Percentiles rank a stretch among this genome's conserved stretches.
phyloP scores from a whole-genome alignment of 2,329 filamentous ascomycete genomes.

The Pseudonectria buxi region DNA sequence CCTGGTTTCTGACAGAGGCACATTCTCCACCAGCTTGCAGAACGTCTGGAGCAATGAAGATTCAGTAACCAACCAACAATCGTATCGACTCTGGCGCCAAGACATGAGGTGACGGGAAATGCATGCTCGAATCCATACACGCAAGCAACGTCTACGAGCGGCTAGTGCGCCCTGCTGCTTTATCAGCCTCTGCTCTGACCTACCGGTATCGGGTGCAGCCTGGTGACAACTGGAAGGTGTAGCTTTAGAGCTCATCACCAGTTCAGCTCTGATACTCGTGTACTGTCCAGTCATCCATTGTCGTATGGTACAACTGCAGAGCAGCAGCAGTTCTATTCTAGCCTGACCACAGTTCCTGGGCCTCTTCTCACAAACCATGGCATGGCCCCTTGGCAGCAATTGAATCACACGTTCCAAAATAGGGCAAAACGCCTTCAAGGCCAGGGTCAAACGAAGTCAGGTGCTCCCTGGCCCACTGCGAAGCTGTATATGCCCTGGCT shows the following conservation, averaged over 20 bases:
- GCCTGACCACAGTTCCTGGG: too few species aligned
- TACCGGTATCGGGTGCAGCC: neutral
- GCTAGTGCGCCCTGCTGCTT: neutral
- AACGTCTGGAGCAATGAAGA: constrained; percentile 12
- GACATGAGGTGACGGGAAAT: too few species aligned
- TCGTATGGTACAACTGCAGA: too few species aligned
- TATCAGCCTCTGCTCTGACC: neutral
- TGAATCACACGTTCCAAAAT: constrained; percentile 13
- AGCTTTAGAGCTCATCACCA: too few species aligned
- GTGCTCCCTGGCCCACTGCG: constrained; percentile 20
- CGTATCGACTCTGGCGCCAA: too few species aligned
- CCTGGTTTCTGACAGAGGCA: too few species aligned
- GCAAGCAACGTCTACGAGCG: too few species aligned
- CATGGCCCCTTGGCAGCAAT: constrained; percentile 4
- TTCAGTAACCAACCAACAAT: constrained; percentile 4
- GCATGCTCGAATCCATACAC: too few species aligned
- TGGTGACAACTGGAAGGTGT: too few species aligned
- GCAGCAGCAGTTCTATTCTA: too few species aligned
- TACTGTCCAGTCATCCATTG: too few species aligned
- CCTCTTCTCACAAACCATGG: constrained; percentile 3
- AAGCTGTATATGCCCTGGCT: constrained; percentile 4
- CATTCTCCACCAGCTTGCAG: constrained; percentile 16
- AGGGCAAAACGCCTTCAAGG: constrained; percentile 19
- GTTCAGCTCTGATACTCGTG: too few species aligned
- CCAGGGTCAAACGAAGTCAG: constrained; percentile 18